phyloP scores from a whole-genome alignment of 768 basidiomycete species.

The Agrocybe pediades region DNA sequence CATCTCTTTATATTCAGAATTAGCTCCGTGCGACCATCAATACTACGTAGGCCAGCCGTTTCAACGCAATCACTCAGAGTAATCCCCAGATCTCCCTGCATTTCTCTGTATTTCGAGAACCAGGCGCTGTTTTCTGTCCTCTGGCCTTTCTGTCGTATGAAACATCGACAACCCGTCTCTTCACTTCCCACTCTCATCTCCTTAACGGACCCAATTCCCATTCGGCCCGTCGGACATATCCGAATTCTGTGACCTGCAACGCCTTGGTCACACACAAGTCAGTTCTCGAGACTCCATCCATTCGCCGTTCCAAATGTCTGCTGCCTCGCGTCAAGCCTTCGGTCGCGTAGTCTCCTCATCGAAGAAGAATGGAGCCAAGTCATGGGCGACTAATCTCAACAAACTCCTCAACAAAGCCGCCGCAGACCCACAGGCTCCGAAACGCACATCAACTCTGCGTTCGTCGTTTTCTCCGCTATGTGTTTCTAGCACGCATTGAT shows the following conservation, averaged over 20 bases:
- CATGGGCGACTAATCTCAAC: not conserved
- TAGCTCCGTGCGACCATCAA: slow-evolving; percentile 20
- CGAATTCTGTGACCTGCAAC: not conserved
- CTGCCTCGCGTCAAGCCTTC: slow-evolving; percentile 1
- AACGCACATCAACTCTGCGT: not conserved
- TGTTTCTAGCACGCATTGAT: not conserved
- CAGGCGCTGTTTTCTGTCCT: too few relatives aligned
- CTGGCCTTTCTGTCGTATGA: too few relatives aligned
- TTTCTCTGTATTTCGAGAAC: not conserved
- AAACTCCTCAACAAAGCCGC: not conserved
- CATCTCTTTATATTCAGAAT: slow-evolving; percentile 11
- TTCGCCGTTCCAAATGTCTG: slow-evolving; percentile 1
- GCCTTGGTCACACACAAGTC: not conserved
- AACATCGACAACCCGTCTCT: too few relatives aligned
- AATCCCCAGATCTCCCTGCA: not conserved
- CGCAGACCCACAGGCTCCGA: not conserved
- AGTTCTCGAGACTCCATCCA: not conserved
- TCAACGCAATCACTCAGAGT: not conserved
- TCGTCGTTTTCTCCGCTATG: slow-evolving; percentile 1
- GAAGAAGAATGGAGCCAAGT: not conserved
- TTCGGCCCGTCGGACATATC: slow-evolving; percentile 11
- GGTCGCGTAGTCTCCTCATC: slow-evolving; percentile 8
- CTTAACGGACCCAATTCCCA: not conserved
- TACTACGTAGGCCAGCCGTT: not conserved
- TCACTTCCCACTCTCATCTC: too few relatives aligned